Base-by-base conservation (phyloP, 2,329 filamentous ascomycete species). In the Venturiaceae sp. region DNA sequence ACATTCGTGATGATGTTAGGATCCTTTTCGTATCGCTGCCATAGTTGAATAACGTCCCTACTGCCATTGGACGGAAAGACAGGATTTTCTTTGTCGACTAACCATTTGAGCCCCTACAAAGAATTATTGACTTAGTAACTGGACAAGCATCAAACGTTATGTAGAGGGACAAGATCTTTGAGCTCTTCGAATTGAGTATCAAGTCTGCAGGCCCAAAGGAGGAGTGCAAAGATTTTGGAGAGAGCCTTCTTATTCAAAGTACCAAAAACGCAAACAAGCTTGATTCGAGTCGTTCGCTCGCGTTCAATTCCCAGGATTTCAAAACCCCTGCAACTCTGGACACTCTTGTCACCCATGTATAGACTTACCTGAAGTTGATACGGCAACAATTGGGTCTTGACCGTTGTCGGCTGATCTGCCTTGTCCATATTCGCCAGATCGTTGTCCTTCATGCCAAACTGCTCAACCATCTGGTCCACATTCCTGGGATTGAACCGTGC, bases 51-150 rank as follows among this genome's bases (percentile, higher is more conserved):
- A 26, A 84, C 74, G 11, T 88, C 80, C 1, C 78, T 73, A 0
- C 84, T 82, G 0, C 79, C 81, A 28, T 72, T 69, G 1, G 75
- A 65, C 3, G 90, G 89, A 13, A 87, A 74, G 36, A 78, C 69
- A 0, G 90, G 89, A 14, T 79, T 82, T 69, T 96, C 91, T 64
- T 89, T 90, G 7, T 83, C 77, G 19, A 84, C 75, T 80, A 96
- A 83, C 91, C 91, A 96, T 16, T 85, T 83, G 39, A 96, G 75
- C 6, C 89, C 90, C 76, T 50, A 26, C n/a, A n/a, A n/a, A n/a
- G n/a, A n/a, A n/a, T n/a, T n/a, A n/a, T n/a, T n/a, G n/a, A n/a
- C n/a, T n/a, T n/a, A n/a, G n/a, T n/a, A n/a, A n/a, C n/a, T n/a
- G n/a, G n/a, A n/a, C 92, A 76, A 34, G 73, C 63, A 34, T 9